Evolutionary conservation across 169 alveolate genomes (phyloP).

Genomic region (Theileria sp.): DNA sequence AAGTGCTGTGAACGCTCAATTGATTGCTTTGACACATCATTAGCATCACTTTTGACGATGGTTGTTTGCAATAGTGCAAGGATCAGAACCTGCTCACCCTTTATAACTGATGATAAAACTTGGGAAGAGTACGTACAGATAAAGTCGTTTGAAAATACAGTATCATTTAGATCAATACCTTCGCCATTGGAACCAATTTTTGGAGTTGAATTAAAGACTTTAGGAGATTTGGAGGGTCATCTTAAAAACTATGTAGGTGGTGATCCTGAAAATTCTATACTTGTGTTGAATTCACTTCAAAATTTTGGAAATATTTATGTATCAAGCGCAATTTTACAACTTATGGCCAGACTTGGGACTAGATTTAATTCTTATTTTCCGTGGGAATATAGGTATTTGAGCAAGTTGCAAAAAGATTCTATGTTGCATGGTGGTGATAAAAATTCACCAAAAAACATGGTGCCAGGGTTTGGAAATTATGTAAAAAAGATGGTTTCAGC

Average conservation of each 20-base stretch:
- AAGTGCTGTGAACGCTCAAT: constrained; percentile 40
- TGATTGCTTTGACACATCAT: constrained; percentile 55
- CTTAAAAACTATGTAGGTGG: constrained; percentile 29
- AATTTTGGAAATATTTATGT: constrained; percentile 23
- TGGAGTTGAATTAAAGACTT: not conserved
- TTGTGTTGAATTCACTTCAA: constrained; percentile 7
- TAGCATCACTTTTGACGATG: constrained; percentile 44
- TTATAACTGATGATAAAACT: not conserved
- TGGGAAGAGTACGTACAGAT: constrained; percentile 31
- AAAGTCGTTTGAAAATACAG: not conserved
- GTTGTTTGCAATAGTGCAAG: constrained; percentile 42
- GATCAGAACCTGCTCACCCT: constrained; percentile 36
- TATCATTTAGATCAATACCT: constrained; percentile 5
- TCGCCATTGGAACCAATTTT: constrained; percentile 52
- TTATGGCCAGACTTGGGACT: constrained; percentile 2
- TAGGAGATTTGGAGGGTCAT: constrained; percentile 13
- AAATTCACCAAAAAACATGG: too few relatives aligned
- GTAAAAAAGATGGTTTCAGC: constrained; percentile 9
- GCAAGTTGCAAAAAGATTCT: not conserved
- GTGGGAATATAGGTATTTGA: constrained; percentile 28
- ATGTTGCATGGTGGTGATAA: not conserved
- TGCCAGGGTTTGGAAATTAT: not conserved
- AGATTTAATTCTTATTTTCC: constrained; percentile 19
- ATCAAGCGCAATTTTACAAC: constrained; percentile 40
- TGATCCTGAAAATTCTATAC: constrained; percentile 24